Conservation (phyloP, 331 rosid species). For the Ulmus americana region DNA sequence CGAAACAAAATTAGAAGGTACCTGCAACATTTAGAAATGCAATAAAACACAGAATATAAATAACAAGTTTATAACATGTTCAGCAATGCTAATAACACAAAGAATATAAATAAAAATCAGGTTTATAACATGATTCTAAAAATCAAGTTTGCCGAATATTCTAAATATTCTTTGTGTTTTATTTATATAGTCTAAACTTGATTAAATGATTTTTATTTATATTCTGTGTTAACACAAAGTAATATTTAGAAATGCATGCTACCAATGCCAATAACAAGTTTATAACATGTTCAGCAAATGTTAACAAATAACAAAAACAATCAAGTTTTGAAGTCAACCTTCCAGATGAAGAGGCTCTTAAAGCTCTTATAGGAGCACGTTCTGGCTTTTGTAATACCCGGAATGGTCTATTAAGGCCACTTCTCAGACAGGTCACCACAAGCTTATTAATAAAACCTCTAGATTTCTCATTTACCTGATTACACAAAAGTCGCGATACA, state of each 20-base stretch:
- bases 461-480: conserved; percentile 80
- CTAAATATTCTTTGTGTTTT: too few species aligned
- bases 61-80: background rate
- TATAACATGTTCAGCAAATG: conserved; percentile 9
- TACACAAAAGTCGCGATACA: conserved; percentile 27
- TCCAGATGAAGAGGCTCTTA: conserved; percentile 96
- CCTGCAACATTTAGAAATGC: conserved; percentile 38
- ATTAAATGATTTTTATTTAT: too few species aligned
- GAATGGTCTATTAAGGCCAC: conserved; percentile 80
- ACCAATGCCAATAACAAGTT: conserved; percentile 3
- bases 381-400: conserved; percentile 97
- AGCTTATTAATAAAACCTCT: conserved; percentile 87
- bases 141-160: too few species aligned
- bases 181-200: too few species aligned
- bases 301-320: conserved; percentile 7
- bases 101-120: background rate
- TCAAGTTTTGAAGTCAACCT: conserved; percentile 49
- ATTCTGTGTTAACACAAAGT: too few species aligned
- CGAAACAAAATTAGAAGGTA: conserved; percentile 92
- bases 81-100: background rate
- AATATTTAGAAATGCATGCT: background rate
- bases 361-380: conserved; percentile 91
- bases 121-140: too few species aligned
- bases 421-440: conserved; percentile 82
- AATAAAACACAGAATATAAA: background rate